Evolutionary conservation across 441 rosid genomes (phyloP).

Genomic region (Croton setiger): DNA sequence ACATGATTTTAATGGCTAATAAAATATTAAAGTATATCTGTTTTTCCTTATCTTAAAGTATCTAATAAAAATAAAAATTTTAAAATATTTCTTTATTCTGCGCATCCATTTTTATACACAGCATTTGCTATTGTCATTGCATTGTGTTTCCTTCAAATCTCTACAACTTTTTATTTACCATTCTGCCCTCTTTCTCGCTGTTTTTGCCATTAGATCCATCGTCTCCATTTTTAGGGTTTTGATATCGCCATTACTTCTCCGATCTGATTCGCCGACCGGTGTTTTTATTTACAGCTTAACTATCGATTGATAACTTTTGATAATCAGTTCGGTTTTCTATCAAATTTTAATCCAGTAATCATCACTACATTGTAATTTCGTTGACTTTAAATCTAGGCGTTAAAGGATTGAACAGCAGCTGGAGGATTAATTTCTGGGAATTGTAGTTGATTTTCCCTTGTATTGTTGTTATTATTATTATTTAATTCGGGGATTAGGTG

Average conservation of each 20-base stretch:
- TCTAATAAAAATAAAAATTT: background rate
- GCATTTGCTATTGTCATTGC: conserved; percentile 5
- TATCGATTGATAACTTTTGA: background rate
- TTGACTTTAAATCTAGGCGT: conserved; percentile 8
- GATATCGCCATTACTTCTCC: background rate
- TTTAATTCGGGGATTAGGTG: background rate
- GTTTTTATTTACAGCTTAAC: background rate
- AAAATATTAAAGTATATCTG: too few species aligned
- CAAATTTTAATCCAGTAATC: background rate
- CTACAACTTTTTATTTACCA: conserved; percentile 1
- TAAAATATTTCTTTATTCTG: conserved; percentile 4
- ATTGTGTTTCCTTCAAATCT: conserved; percentile 6
- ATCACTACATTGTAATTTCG: conserved; percentile 6
- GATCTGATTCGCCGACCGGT: background rate
- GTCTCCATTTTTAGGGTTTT: conserved; percentile 16
- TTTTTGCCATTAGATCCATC: background rate
- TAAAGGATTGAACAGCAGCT: background rate
- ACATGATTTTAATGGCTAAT: too few species aligned
- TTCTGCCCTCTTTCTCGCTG: background rate
- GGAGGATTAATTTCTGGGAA: background rate
- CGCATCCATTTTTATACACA: conserved; percentile 11
- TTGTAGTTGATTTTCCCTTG: background rate
- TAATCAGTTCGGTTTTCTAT: background rate
- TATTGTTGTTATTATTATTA: background rate
- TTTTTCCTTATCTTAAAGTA: conserved; percentile 6